These are phyloP conservation scores for Triglochin maritima DNA, from an alignment of 106 monocot genomes.

Conservation along the genomic window DNA sequence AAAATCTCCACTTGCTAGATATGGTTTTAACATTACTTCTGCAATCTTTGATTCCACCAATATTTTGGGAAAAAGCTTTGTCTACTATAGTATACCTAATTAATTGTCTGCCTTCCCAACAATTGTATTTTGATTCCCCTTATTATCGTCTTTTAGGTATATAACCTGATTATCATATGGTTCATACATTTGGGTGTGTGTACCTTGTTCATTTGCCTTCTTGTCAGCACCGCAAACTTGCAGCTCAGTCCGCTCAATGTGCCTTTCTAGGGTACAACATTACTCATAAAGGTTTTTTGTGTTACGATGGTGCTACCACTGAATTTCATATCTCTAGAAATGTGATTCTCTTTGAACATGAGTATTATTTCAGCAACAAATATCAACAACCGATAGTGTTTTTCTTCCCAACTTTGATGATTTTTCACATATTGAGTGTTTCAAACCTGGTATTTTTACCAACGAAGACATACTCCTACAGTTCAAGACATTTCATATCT, in stretches of 20 bases:
- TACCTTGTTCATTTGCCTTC: not conserved
- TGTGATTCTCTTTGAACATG: not conserved
- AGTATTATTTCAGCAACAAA: no score
- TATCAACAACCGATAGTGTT: no score
- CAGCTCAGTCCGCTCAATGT: not conserved
- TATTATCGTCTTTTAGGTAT: not conserved
- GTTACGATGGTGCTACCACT: not conserved
- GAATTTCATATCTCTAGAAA: not conserved
- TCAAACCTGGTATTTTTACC: not conserved
- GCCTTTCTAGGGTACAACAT: constrained; percentile 6
- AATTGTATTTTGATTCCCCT: not conserved
- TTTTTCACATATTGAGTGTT: not conserved
- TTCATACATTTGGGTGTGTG: not conserved
- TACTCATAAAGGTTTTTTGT: not conserved
- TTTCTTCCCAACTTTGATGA: not conserved
- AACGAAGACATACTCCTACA: not conserved
- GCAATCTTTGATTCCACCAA: no score
- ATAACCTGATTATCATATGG: not conserved
- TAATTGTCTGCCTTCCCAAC: not conserved
- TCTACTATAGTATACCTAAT: constrained; percentile 6
- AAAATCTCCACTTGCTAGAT: no score
- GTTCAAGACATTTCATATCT: no score
- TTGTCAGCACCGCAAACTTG: not conserved
- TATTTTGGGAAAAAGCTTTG: no score
- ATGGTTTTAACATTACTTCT: no score